phyloP scores from a whole-genome alignment of 345 rosid species.

The sweet orange (Citrus sinensis) region DVS_A1.0 CM039163.1:12006001-12006500 shows the following conservation, averaged over 20 bases:
- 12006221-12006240: slow-evolving; percentile 98
- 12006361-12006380: not conserved
- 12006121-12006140: not conserved
- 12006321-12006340: slow-evolving; percentile 42
- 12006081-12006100: not conserved
- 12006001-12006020: not conserved
- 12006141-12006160: not conserved
- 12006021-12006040: not conserved
- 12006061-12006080: not conserved
- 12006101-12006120: not conserved
- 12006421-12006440: not conserved
- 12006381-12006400: not conserved
- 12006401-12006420: not conserved
- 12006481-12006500: not conserved
- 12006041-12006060: not conserved
- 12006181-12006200: slow-evolving; percentile 52
- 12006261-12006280: slow-evolving; percentile 95
- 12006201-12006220: slow-evolving; percentile 97
- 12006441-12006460: not conserved
- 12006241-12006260: slow-evolving; percentile 93
- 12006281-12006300: slow-evolving; percentile 73
- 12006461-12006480: not conserved
- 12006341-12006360: slow-evolving; percentile 12
- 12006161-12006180: not conserved
- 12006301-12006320: slow-evolving; percentile 46